Percentiles rank a stretch among this genome's conserved stretches.
Conservation (phyloP, 2,329 filamentous ascomycete species). For the Epichloe hybrida region DNA sequence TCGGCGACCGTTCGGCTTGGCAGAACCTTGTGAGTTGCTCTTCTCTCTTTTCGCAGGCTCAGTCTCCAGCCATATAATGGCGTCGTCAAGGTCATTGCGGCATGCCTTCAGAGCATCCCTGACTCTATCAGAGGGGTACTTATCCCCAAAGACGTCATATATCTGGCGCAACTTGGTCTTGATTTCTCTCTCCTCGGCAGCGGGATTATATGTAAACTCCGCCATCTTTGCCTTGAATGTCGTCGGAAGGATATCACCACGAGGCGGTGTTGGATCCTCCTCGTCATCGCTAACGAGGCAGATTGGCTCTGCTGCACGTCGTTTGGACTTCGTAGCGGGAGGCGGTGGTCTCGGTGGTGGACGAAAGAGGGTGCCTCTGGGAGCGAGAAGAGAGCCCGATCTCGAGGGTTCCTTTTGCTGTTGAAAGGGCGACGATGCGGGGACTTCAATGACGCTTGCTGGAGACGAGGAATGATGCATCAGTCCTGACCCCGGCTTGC, state of each 20-base stretch:
- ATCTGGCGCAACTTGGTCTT: conserved; percentile 22
- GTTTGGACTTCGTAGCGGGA: conserved; percentile 18
- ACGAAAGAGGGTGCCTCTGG: conserved; percentile 59
- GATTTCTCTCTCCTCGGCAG: conserved; percentile 24
- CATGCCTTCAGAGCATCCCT: conserved; percentile 20
- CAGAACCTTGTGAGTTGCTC: not conserved
- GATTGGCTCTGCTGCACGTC: conserved; percentile 27
- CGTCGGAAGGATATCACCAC: conserved; percentile 51
- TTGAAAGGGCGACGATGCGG: conserved; percentile 69
- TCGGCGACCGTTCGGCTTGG: conserved; percentile 14
- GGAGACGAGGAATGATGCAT: conserved; percentile 28
- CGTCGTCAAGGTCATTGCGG: conserved; percentile 22
- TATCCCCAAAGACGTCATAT: conserved; percentile 21
- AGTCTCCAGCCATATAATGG: conserved; percentile 18
- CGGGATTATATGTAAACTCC: conserved; percentile 34
- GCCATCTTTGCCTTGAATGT: conserved; percentile 31
- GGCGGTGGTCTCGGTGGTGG: conserved; percentile 24
- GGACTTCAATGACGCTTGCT: conserved; percentile 54
- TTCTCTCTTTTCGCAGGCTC: conserved; percentile 4
- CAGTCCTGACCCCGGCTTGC: conserved; percentile 21
- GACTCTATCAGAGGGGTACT: conserved; percentile 17
- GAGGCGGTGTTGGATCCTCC: conserved; percentile 31
- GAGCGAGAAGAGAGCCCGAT: conserved; percentile 52
- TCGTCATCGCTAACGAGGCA: conserved; percentile 38
- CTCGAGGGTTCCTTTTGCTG: conserved; percentile 17